phyloP scores from a whole-genome alignment of 2,329 filamentous ascomycete species.

The Scedosporium dehoogii region DNA sequence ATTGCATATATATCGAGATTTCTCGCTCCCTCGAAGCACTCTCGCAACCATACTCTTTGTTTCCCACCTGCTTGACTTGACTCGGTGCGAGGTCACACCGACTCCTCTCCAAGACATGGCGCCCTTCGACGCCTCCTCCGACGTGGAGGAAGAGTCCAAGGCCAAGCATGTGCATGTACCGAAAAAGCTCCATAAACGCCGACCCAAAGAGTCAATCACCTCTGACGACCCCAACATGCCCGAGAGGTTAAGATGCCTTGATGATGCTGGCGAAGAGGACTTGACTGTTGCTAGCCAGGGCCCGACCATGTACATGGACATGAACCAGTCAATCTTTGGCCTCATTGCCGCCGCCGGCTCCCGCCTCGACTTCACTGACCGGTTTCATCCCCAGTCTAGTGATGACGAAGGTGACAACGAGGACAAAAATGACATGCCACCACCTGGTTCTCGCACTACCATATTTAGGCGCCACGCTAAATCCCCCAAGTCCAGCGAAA shows the following conservation, averaged over 20 bases:
- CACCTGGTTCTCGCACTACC: constrained; percentile 1
- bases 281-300: constrained; percentile 31
- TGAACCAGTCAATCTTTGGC: constrained; percentile 92
- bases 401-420: constrained; percentile 64
- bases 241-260: constrained; percentile 39
- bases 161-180: constrained; percentile 1
- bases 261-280: constrained; percentile 39
- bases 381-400: constrained; percentile 70
- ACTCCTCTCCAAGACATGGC: neutral
- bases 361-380: constrained; percentile 68
- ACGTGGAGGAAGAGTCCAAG: neutral
- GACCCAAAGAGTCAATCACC: neutral
- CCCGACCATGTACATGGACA: constrained; percentile 52
- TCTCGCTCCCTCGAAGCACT: neutral
- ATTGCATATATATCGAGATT: too few relatives aligned
- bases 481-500: neutral
- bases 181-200: constrained; percentile 5
- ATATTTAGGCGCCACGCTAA: constrained; percentile 3
- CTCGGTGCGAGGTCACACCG: neutral
- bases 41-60: neutral
- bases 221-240: constrained; percentile 31
- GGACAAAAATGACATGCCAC: constrained; percentile 6
- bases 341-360: constrained; percentile 84
- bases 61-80: too few relatives aligned
- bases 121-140: neutral